phyloP scores from a whole-genome alignment of 1,139 yeast genomes.

The Zygosaccharomyces sapae region DNA sequence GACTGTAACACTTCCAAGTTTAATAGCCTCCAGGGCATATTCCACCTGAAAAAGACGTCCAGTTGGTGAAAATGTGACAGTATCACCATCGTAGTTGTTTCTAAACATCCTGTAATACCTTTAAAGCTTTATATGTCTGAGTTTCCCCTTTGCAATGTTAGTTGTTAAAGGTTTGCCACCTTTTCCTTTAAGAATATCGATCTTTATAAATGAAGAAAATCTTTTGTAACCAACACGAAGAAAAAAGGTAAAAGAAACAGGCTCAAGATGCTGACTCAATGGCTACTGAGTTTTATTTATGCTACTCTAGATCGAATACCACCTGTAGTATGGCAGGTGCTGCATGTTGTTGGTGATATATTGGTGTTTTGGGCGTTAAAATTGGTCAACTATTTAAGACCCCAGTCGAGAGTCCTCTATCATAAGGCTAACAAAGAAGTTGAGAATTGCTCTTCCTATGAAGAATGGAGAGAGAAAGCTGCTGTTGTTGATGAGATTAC shows the following conservation, averaged over 20 bases:
- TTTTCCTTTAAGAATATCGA: not conserved
- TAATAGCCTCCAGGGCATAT: constrained; percentile 94
- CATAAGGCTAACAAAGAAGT: constrained; percentile 32
- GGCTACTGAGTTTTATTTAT: constrained; percentile 27
- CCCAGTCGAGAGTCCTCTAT: constrained; percentile 31
- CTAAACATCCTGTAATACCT: constrained; percentile 54
- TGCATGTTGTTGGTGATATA: constrained; percentile 58
- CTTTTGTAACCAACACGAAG: constrained; percentile 1
- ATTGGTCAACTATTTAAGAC: constrained; percentile 30
- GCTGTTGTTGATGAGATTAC: constrained; percentile 59
- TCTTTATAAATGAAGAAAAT: not conserved
- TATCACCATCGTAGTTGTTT: constrained; percentile 96
- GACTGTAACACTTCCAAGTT: constrained; percentile 96
- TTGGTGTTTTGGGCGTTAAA: constrained; percentile 52
- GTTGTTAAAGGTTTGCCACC: constrained; percentile 6
- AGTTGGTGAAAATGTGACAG: constrained; percentile 96
- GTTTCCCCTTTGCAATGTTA: not conserved
- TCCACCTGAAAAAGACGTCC: constrained; percentile 94
- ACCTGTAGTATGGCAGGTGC: constrained; percentile 53
- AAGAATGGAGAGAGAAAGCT: constrained; percentile 61
- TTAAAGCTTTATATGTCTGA: not conserved
- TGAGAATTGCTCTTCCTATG: constrained; percentile 42
- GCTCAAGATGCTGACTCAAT: constrained; percentile 13
- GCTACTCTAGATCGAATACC: constrained; percentile 50
- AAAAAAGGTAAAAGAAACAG: not conserved